Evolutionary conservation across 495 filamentous ascomycete species (phyloP).

Genomic region (Penicillium argentinense): DNA sequence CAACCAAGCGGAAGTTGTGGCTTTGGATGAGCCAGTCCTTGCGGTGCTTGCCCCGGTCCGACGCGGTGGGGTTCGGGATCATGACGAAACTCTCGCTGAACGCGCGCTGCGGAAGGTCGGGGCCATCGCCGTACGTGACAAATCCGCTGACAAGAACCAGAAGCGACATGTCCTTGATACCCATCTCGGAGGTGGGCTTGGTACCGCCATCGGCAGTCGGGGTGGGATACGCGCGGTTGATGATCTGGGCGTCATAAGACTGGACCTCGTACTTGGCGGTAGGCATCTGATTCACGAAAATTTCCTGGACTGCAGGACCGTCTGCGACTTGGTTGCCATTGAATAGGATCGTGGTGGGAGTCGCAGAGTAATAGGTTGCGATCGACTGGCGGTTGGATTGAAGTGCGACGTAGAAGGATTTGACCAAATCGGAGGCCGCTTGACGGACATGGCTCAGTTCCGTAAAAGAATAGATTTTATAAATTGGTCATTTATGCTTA

Average conservation of each 20-base stretch:
- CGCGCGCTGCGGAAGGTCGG: constrained; percentile 54
- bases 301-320: constrained; percentile 55
- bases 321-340: constrained; percentile 62
- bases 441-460: background rate
- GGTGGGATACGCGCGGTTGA: constrained; percentile 63
- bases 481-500: constrained; percentile 15
- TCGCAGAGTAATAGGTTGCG: constrained; percentile 55
- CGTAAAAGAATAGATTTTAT: background rate
- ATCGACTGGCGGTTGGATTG: constrained; percentile 53
- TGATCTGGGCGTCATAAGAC: constrained; percentile 68
- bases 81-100: constrained; percentile 78
- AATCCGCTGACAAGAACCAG: constrained; percentile 65
- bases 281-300: constrained; percentile 64
- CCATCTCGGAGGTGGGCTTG: constrained; percentile 34
- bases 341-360: constrained; percentile 58
- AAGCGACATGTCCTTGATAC: constrained; percentile 64
- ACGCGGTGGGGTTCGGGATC: constrained; percentile 71
- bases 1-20: constrained; percentile 69
- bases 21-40: constrained; percentile 67
- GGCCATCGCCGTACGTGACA: constrained; percentile 59
- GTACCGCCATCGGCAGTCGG: constrained; percentile 34
- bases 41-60: constrained; percentile 45
- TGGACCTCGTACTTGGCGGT: constrained; percentile 61
- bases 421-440: constrained; percentile 54
- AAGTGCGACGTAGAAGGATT: constrained; percentile 55